Evolutionary conservation across 129 eudicot genomes (phyloP), one percentile per base, ranked within the genome.

Genomic region (Logfia minima): DNA sequence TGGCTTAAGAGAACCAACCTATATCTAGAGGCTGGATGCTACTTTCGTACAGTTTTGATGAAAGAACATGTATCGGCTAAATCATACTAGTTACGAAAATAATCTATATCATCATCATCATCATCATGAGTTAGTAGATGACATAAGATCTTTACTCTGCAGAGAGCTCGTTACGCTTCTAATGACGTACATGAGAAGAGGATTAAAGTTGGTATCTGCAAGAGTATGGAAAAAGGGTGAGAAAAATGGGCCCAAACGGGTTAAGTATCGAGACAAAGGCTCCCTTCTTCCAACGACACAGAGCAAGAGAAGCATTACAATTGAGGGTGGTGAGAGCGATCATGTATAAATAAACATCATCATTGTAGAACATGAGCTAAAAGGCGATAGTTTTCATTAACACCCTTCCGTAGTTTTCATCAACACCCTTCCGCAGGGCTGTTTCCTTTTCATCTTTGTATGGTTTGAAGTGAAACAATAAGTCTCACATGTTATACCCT

Each of bases 81-180:
- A 64, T 17, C 26, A 16, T 29, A 32, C 29, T 0, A 64, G 8
- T 28, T 64, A 16, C 8, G 69, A 28, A 64, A 64, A 14, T 24
- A 26, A 63, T 51, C n/a, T 55, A 22, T 63, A 35, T 6, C 37
- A 34, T 34, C 8, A 19, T 63, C 29, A n/a, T 45, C 19, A 37
- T 69, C 56, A 28, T 51, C 29, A 51, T 62, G 39, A 32, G 32
- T 23, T 45, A 9, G 41, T 28, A 5, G 28, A 58, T 58, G 63
- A 58, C 63, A 48, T 59, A 14, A 23, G 37, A 63, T 24, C n/a
- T 62, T 62, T 28, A 23, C 63, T 76, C 8, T 88, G 88, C 90
- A 93, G 98, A 76, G 98, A 93, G 85, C 87, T 93, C 80, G 92
- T 84, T 5, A 86, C 89, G 6, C 79, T 86, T 52, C 52, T 89